Conservation (phyloP, 2,329 filamentous ascomycete genomes). For the Botrytis deweyae region DNA sequence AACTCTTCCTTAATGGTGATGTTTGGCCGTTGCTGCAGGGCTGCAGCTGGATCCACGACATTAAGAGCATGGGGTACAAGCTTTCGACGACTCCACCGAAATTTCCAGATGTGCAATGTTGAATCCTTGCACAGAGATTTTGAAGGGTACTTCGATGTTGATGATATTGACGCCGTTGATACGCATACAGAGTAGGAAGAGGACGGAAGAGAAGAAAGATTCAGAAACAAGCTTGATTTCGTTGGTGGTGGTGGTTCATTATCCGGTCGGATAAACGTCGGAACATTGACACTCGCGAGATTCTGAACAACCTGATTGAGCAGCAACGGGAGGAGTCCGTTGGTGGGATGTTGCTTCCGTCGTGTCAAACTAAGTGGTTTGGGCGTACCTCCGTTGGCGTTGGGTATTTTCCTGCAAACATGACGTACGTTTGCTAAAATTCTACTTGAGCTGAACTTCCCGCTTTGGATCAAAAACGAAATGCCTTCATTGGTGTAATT, state of each 20-base stretch:
- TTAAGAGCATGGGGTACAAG: conserved; percentile 4
- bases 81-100: neutral
- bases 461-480: neutral
- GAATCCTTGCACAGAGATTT: neutral
- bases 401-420: conserved; percentile 5
- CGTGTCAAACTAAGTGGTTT: neutral
- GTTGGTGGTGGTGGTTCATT: neutral
- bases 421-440: neutral
- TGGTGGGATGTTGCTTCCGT: neutral
- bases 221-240: neutral
- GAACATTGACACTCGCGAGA: neutral
- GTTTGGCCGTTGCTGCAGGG: neutral
- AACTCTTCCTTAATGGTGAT: neutral
- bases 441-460: neutral
- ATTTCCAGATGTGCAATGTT: neutral
- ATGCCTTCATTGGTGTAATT: neutral
- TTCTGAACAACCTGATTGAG: neutral
- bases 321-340: neutral
- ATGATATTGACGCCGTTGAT: neutral
- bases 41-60: conserved; percentile 18
- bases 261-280: neutral
- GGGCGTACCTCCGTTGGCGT: neutral
- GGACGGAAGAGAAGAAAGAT: neutral
- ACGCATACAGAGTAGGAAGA: neutral
- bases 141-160: neutral